Percentiles rank a stretch among this genome's conserved stretches.
These are phyloP conservation scores for Oehlia diaphana DNA, from an alignment of 192 early-diverging fungal genomes.

Conservation along the genomic window DNA sequence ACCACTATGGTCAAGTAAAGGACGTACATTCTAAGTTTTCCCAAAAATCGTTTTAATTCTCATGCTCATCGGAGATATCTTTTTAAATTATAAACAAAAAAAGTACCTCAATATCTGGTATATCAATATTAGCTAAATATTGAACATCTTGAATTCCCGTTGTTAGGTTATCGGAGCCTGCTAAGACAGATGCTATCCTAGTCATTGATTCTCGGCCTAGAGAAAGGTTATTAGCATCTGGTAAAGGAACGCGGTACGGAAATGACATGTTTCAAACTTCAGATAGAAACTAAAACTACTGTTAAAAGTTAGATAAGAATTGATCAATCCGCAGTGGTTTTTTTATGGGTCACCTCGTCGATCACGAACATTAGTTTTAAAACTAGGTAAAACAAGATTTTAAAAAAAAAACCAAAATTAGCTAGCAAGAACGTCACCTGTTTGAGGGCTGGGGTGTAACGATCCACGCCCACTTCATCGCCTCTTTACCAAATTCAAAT, in stretches of 20 bases:
- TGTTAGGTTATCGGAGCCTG: background rate
- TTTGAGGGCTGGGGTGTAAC: no score
- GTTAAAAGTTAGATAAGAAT: no score
- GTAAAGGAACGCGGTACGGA: background rate
- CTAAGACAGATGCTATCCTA: background rate
- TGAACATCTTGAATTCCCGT: background rate
- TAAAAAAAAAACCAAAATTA: no score
- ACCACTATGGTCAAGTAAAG: constrained; percentile 24
- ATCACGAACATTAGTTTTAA: no score
- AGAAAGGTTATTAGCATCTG: background rate
- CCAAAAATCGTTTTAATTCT: background rate
- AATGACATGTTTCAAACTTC: background rate
- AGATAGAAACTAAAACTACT: no score
- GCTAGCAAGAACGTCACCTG: no score
- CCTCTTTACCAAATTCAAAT: no score
- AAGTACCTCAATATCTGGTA: background rate
- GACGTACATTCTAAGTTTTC: constrained; percentile 14
- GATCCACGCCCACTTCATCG: no score
- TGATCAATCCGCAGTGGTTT: no score
- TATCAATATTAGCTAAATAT: background rate
- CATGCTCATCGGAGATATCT: background rate
- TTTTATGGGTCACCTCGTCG: no score
- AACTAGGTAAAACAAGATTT: no score
- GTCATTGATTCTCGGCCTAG: background rate
- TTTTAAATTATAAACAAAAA: background rate